Conservation (phyloP, 208 protist species). For the Trypanosomatidae sp. region DNA sequence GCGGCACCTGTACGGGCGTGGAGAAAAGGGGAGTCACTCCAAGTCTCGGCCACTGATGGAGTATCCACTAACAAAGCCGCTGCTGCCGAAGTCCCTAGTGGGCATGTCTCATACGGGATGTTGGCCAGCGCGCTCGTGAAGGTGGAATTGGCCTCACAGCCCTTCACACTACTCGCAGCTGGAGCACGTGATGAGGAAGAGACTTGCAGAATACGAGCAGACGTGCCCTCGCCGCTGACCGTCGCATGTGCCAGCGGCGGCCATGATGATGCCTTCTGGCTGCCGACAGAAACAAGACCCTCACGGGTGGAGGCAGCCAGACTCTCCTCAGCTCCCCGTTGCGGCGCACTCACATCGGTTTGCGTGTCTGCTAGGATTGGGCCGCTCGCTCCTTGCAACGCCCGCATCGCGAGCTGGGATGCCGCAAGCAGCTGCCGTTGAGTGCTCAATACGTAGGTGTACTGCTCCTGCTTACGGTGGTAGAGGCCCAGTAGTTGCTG, state of each 20-base stretch:
- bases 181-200: background rate
- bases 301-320: slow-evolving; percentile 8
- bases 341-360: background rate
- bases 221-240: background rate
- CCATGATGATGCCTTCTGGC: background rate
- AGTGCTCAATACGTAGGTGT: slow-evolving; percentile 23
- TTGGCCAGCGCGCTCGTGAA: slow-evolving; percentile 20
- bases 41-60: background rate
- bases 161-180: background rate
- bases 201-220: too few species aligned
- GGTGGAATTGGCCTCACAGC: background rate
- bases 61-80: background rate
- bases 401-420: slow-evolving; percentile 1
- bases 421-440: slow-evolving; percentile 21
- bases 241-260: background rate
- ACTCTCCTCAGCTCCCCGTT: background rate
- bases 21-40: background rate
- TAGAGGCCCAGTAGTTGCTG: slow-evolving; percentile 21
- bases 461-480: slow-evolving; percentile 30
- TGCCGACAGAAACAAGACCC: background rate
- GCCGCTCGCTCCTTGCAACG: slow-evolving; percentile 1
- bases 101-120: slow-evolving; percentile 10
- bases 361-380: background rate
- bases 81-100: background rate
- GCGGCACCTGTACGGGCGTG: background rate